phyloP scores from a whole-genome alignment of 1,284 basidiomycete species.

The Ceratobasidium theobromae region DNA sequence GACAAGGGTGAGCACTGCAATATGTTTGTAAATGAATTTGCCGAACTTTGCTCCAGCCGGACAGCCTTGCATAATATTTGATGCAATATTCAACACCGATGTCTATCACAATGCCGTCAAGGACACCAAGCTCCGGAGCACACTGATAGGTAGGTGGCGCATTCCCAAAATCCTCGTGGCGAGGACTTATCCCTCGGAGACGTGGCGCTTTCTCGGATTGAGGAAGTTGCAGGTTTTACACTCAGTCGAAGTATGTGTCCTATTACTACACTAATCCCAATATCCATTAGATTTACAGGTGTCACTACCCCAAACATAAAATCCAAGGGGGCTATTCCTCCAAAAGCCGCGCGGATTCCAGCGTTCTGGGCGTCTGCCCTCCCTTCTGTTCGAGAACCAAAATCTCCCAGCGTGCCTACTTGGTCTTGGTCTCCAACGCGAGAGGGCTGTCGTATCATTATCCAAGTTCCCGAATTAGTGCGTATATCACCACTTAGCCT shows the following conservation, averaged over 20 bases:
- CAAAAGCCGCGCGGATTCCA: constrained; percentile 34
- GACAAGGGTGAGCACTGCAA: constrained; percentile 63
- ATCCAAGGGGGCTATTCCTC: constrained; percentile 34
- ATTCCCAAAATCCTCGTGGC: not conserved
- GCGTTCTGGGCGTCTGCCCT: constrained; percentile 19
- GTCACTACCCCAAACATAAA: constrained; percentile 36
- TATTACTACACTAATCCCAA: not conserved
- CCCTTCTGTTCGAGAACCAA: constrained; percentile 31
- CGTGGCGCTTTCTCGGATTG: constrained; percentile 33
- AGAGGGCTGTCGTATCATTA: constrained; percentile 23
- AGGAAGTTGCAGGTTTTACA: constrained; percentile 34
- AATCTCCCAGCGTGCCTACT: not conserved
- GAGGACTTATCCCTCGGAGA: constrained; percentile 25
- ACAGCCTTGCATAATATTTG: constrained; percentile 65
- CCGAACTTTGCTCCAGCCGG: constrained; percentile 52
- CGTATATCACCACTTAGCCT: not conserved
- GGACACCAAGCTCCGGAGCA: constrained; percentile 64
- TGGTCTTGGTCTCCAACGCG: constrained; percentile 27
- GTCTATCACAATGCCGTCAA: constrained; percentile 59
- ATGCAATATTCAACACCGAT: constrained; percentile 61
- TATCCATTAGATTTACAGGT: constrained; percentile 1
- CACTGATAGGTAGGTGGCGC: constrained; percentile 58
- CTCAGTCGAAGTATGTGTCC: constrained; percentile 35
- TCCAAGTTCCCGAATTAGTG: constrained; percentile 25
- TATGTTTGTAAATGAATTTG: constrained; percentile 11